Evolutionary conservation across 1,139 yeast species (phyloP), one percentile per base, ranked within the genome.

Genomic region (Protomyces inouyei): DNA sequence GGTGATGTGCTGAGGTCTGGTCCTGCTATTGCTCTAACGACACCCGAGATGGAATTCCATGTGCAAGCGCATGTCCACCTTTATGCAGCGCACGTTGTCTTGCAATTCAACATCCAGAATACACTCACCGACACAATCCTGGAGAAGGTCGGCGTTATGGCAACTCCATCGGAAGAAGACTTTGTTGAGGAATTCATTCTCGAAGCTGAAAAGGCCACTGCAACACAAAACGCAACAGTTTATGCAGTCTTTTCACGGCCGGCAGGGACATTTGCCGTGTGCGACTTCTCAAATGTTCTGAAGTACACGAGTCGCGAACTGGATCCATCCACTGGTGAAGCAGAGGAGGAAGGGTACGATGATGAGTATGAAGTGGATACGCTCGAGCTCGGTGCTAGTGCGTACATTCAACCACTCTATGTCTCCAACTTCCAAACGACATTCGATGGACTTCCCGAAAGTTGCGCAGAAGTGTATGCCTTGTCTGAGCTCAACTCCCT

Each of bases 351-450:
- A 71, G 97, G 97, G 2, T 90, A 87, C 82, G 87, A 88, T 67
- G 98, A 93, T 75, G 97, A 91, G 76, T 93, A 92, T 76, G 95
- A 87, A 74, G 83, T 93, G 69, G 97, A 92, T 74, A 87, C 87
- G 68, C 79, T 92, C 73, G 86, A 84, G 67, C 74, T 93, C 64
- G 78, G 78, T 48, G 87, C 95, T 14, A 96, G 97, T 57, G 97
- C 91, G 75, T 93, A 86, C 76, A 80, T 91, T 65, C 76, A 78
- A 64, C 96, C 97, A 63, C 80, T 90, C 38, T 91, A 85, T 74
- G 83, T 87, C 69, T 89, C 95, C 64, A 84, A 85, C 76, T 92
- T 92, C 74, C 83, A 87, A 6, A 79, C 83, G 61, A 78, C 83
- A 46, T 92, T 87, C 80, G 96, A 89, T 71, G 89, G 84, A 74